Evolutionary conservation across 192 early-diverging fungal genomes (phyloP), one percentile per base, ranked within the genome.

Genomic region (Coemansia sp.): DNA sequence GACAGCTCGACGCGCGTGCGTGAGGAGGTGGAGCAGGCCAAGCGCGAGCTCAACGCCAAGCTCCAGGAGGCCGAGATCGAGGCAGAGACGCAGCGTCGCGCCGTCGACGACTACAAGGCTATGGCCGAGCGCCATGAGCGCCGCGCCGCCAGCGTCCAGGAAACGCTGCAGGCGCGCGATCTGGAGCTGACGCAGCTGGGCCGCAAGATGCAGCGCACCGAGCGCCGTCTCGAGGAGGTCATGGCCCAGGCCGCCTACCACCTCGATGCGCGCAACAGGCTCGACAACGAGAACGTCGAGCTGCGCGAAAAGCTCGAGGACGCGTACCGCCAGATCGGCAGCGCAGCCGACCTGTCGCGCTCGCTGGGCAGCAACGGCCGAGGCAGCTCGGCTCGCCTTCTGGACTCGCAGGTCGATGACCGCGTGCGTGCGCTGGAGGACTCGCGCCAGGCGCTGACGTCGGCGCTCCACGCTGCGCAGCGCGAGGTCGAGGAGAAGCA

Each of bases 401-500:
- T 87, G n/a, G 69, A 83, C 47, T 72, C 84, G 0, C 91, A 93
- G 49, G 78, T 85, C 45, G 90, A 91, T 47, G 88, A 84, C 58
- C 87, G 85, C 36, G 72, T 95, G 47, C 87, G 87, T 24, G 86
- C 87, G 46, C 79, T 93, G 2, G 93, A 95, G 70, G 90, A 91
- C 60, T 90, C 90, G 13, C 86, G 90, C 8, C 82, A 87, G 67
- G 90, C 91, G 16, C 79, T 93, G n/a, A 69, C 91, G 19, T 85
- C 89, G 22, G 85, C 89, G 11, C 88, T 93, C 69, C 82, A 90
- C 23, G 72, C 91, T 20, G 83, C 84, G 2, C 79, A 88, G 58
- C 90, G 89, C 60, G 93, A 93, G 64, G 63, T 89, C 36, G 93
- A 95, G 58, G 90, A 91, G 68, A 90, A 87, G 79, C 74, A 83